Percentiles rank a stretch among this genome's conserved stretches.
Conservation (phyloP, 2,329 filamentous ascomycete genomes). For the Stachybotrys echinatus region DNA sequence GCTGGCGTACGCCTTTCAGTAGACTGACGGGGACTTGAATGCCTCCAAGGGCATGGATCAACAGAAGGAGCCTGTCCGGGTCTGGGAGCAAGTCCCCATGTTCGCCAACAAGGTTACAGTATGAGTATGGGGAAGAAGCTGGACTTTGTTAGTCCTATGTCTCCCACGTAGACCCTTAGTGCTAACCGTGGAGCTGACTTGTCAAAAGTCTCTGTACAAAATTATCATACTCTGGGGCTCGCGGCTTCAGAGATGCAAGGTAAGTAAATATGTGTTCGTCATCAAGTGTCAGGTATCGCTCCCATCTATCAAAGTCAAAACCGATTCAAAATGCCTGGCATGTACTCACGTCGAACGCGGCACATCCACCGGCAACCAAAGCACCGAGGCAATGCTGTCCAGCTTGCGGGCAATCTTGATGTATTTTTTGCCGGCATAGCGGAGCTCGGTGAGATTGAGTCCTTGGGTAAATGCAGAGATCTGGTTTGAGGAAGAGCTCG, state of each 20-base stretch:
- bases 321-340: too few relatives aligned
- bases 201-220: slow-evolving; percentile 18
- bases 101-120: slow-evolving; percentile 16
- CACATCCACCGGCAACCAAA: slow-evolving; percentile 25
- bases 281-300: slow-evolving; percentile 27
- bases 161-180: too few relatives aligned
- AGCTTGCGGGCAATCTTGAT: slow-evolving; percentile 25
- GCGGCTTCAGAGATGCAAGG: slow-evolving; percentile 11
- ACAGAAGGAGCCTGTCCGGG: slow-evolving; percentile 16
- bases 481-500: slow-evolving; percentile 9
- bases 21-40: slow-evolving; percentile 15
- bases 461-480: too few relatives aligned
- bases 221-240: slow-evolving; percentile 7
- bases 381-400: slow-evolving; percentile 19
- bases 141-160: too few relatives aligned
- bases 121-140: slow-evolving; percentile 8
- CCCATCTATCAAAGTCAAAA: too few relatives aligned
- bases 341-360: slow-evolving; percentile 25
- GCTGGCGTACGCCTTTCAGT: slow-evolving; percentile 11
- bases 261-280: slow-evolving; percentile 24
- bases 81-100: slow-evolving; percentile 18
- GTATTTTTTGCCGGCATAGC: slow-evolving; percentile 26
- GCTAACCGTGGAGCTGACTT: slow-evolving; percentile 11
- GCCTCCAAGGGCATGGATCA: slow-evolving; percentile 16
- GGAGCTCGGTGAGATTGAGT: too few relatives aligned